Conservation (phyloP, 306 rosid species). For the Rubus parviflorus region DNA sequence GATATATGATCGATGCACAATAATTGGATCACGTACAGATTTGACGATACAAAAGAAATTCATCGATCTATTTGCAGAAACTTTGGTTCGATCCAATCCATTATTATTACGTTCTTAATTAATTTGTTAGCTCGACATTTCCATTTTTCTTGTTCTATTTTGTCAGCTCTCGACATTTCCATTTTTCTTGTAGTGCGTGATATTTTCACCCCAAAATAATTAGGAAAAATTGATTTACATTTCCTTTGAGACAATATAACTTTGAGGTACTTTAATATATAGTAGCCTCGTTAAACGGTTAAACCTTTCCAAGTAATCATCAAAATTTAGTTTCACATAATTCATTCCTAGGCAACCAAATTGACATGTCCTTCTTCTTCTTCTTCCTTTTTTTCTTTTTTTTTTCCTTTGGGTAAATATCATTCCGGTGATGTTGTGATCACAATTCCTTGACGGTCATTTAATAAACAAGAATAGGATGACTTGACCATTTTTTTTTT, state of each 20-base stretch:
- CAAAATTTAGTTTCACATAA: no score
- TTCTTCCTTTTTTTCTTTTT: no score
- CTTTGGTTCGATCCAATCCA: slow-evolving; percentile 2
- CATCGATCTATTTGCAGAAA: no score
- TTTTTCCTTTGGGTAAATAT: not conserved
- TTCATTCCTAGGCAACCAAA: no score
- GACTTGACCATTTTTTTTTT: no score
- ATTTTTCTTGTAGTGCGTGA: slow-evolving; percentile 9
- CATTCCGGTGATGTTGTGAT: not conserved
- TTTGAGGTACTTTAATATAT: no score
- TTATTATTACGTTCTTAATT: slow-evolving; percentile 15
- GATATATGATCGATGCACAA: not conserved
- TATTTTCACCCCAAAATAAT: not conserved
- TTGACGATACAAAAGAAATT: no score
- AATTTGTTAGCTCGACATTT: no score
- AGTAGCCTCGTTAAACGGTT: no score
- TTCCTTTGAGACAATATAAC: not conserved
- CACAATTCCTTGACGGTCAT: not conserved
- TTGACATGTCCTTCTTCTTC: no score
- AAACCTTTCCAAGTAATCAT: no score
- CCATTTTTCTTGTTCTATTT: slow-evolving; percentile 17
- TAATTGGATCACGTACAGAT: not conserved
- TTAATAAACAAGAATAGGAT: not conserved
- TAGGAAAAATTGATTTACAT: not conserved
- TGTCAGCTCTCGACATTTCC: slow-evolving; percentile 21